Evolutionary conservation across 164 flowering plant species (phyloP), one percentile per base, ranked within the genome.

Genomic region (Piper betle): DNA sequence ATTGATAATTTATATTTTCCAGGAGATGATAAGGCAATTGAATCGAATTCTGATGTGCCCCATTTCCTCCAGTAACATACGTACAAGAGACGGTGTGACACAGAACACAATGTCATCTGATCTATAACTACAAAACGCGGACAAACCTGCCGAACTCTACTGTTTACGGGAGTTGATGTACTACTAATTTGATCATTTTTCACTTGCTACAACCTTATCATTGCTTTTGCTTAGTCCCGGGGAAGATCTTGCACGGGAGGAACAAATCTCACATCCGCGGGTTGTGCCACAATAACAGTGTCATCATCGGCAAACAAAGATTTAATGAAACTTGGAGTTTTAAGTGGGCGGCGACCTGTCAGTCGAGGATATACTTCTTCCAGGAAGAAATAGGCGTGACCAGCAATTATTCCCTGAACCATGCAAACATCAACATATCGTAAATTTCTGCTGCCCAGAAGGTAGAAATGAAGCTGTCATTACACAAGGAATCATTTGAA

Each of bases 351-450:
- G 5, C 99, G 87, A 19, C 95, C 88, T 6, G 96, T 85, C 95
- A 94, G 84, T 62, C 76, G 58, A 16, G 99, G 99, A 61, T 94
- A 94, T 17, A 94, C 95, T 61, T 88, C 96, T 74, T 87, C 97
- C 19, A 94, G 87, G 65, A 94, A 94, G 61, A 83, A 94, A 74
- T 94, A 94, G 6, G 89, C 95, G 77, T 91, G 99, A 48, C 99
- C 99, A 4, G 99, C 99, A 53, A 88, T 80, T 96, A 94, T 88
- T 66, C 99, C 99, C 99, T 94, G 85, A 33, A 71, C 97, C 99
- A 97, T 94, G 85, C 20, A 71, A 5, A 42, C 64, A n/a, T 54
- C 57, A 46, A 57, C 46, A 39, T 12, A 15, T 15, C 6, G 39
- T 46, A 3, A 13, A 39, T 39, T 39, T 39, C 19, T 39, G 41